Evolutionary conservation across 768 basidiomycete species (phyloP), one percentile per base, ranked within the genome.

Genomic region (Scleroderma citrinum): DNA sequence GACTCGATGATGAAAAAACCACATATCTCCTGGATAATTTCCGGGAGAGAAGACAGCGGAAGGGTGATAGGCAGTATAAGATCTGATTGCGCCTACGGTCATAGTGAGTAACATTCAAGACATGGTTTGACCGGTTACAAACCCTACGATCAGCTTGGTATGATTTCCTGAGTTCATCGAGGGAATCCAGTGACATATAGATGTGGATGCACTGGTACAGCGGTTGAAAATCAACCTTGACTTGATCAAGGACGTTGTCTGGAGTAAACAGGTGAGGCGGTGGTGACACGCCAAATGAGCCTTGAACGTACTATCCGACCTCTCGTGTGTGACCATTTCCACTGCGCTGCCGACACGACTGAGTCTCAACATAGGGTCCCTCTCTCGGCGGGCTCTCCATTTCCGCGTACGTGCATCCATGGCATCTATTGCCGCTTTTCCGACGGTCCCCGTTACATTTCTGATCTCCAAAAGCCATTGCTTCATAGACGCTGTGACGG

Each of bases 111-210:
- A 41, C n/a, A n/a, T 35, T 41, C 7, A 13, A 23, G 47, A 23
- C 17, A 42, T 35, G 30, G 23, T 19, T 34, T 11, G 41, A 35
- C 6, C 11, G 17, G 11, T 40, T 39, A 23, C 52, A 30, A 59
- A 84, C 92, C 76, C 95, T 92, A 61, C 96, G 81, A 67, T 99
- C 96, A n/a, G 89, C 91, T 69, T 98, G 95, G 59, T 97, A 99
- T 29, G 85, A 94, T 46, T 77, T 80, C 48, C 92, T 91, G 10
- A 98, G 76, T 55, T 95, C 93, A 36, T 88, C 85, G 32, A 94
- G 76, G n/a, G 85, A 84, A 62, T 94, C 91, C 19, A 99, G 74
- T 5, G 92, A 82, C 49, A 87, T 82, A 67, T 98, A 95, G 52
- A 97, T 97, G 59, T 96, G 96, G 45, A 99, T 93, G 65, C 92